A percentile compares a stretch with the other conserved stretches of the same genome.
These are phyloP conservation scores for Melocanna baccifera DNA, from an alignment of 176 grass and related monocot species.

Conservation along the genomic window DNA sequence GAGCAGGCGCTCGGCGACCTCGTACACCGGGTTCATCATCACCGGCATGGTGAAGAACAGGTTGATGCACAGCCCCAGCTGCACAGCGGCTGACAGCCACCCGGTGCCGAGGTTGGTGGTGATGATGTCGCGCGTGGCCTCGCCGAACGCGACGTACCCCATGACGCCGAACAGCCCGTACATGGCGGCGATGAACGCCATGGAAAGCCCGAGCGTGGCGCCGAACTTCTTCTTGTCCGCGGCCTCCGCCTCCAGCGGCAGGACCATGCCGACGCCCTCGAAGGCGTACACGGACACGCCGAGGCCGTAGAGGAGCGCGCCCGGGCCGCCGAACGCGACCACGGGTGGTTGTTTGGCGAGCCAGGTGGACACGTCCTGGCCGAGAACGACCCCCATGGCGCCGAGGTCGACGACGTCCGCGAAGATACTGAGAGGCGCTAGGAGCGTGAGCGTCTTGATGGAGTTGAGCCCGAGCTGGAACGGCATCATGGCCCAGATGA, in stretches of 20 bases:
- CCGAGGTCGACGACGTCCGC: conserved; percentile 89
- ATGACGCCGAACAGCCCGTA: conserved; percentile 80
- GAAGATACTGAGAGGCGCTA: conserved; percentile 89
- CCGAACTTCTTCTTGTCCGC: conserved; percentile 73
- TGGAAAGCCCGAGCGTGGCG: conserved; percentile 68
- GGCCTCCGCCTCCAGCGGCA: conserved; percentile 88
- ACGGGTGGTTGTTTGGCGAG: conserved; percentile 41
- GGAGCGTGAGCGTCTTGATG: conserved; percentile 88
- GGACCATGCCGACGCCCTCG: conserved; percentile 92
- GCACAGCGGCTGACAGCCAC: conserved; percentile 69
- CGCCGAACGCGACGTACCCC: conserved; percentile 83
- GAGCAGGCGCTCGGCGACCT: conserved; percentile 85
- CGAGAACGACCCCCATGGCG: conserved; percentile 88
- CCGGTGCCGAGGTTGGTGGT: conserved; percentile 85
- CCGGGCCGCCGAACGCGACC: conserved; percentile 42
- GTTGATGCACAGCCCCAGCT: conserved; percentile 94
- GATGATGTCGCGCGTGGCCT: conserved; percentile 85
- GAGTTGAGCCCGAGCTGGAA: conserved; percentile 97
- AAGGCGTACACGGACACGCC: conserved; percentile 95
- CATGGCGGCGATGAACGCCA: conserved; percentile 76
- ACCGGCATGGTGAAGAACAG: conserved; percentile 97
- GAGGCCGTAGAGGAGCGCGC: conserved; percentile 65
- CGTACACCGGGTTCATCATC: conserved; percentile 99
- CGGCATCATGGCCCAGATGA: conserved; percentile 77
- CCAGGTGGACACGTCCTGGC: conserved; percentile 60